Evolutionary conservation across 768 basidiomycete genomes (phyloP), one percentile per base, ranked within the genome.

Genomic region (Naganishia vishniacii): DNA sequence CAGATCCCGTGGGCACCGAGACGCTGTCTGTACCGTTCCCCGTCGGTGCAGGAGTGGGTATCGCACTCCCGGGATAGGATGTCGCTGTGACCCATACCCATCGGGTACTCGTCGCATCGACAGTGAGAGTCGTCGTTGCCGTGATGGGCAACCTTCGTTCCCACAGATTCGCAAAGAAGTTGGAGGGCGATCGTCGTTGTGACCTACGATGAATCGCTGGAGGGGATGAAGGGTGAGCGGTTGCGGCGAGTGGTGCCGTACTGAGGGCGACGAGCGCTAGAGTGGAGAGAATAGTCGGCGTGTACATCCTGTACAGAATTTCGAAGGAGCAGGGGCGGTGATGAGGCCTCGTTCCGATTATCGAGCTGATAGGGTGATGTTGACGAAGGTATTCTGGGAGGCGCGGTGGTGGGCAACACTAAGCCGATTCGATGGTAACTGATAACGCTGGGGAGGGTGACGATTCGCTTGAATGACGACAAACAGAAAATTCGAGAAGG

Each of bases 101-200:
- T 29, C 68, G 40, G 11, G 73, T 74, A 34, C 29, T 67, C 7
- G 75, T 77, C 42, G 69, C 68, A 25, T 73, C 61, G 16, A 74
- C 69, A 15, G 70, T 64, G 23, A 77, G 68, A 0, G 72, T 74
- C 0, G 71, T 77, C 1, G 75, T 77, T 5, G 75, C 72, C 13
- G 75, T 77, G 61, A 76, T 75, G 1, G 75, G 75, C 48, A 75
- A 32, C 28, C 48, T 29, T 16, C 61, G 31, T 49, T 62, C 61
- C 53, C 53, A 56, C 32, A 41, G 34, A 29, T 56, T 56, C 28
- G 53, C 53, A n/a, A 56, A 56, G 20, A 56, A 56, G 32, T 34
- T 56, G 53, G 53, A 56, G 3, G 53, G 53, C 53, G 53, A 56
- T 25, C 53, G 53, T 56, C 49, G 49, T 34, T 53, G 49, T 53